phyloP scores from a whole-genome alignment of 2,329 filamentous ascomycete genomes.

The Colletotrichum eleusines region DNA sequence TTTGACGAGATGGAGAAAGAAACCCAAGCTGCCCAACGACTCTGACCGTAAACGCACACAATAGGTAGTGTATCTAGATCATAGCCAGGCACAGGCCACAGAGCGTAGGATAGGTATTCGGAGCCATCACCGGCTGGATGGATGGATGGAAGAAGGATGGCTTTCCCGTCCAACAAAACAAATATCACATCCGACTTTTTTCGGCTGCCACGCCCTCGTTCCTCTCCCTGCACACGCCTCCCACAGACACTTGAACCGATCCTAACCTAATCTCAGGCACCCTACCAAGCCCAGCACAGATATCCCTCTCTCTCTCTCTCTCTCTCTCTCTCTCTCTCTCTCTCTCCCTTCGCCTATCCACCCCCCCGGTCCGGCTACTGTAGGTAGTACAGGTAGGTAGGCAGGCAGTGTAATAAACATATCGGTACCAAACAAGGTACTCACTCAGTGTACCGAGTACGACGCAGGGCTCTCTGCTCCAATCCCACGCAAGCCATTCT shows the following conservation, averaged over 20 bases:
- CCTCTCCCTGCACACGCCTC: slow-evolving; percentile 17
- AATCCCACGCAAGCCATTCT: slow-evolving; percentile 3
- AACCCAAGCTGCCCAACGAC: too few relatives aligned
- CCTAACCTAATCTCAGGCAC: slow-evolving; percentile 33
- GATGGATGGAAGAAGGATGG: too few relatives aligned
- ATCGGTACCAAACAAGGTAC: not conserved
- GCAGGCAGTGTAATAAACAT: too few relatives aligned
- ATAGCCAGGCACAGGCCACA: not conserved
- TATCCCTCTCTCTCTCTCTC: not conserved
- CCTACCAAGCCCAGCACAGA: not conserved
- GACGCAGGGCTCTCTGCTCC: not conserved
- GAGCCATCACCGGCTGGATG: not conserved
- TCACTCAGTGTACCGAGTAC: too few relatives aligned
- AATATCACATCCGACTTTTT: too few relatives aligned
- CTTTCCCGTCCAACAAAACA: too few relatives aligned
- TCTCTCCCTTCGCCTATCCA: too few relatives aligned
- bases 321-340: too few relatives aligned
- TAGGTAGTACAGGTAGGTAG: too few relatives aligned
- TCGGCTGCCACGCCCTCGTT: slow-evolving; percentile 4
- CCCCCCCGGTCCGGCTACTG: not conserved
- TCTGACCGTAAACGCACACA: not conserved
- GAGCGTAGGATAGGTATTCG: too few relatives aligned
- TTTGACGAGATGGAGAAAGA: not conserved
- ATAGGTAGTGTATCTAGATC: too few relatives aligned
- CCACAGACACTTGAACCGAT: slow-evolving; percentile 25